A percentile compares a stretch with the other conserved stretches of the same genome.
Conservation (phyloP, 371 early-diverging fungal genomes). For the Apophysomyces ossiformis region DNA sequence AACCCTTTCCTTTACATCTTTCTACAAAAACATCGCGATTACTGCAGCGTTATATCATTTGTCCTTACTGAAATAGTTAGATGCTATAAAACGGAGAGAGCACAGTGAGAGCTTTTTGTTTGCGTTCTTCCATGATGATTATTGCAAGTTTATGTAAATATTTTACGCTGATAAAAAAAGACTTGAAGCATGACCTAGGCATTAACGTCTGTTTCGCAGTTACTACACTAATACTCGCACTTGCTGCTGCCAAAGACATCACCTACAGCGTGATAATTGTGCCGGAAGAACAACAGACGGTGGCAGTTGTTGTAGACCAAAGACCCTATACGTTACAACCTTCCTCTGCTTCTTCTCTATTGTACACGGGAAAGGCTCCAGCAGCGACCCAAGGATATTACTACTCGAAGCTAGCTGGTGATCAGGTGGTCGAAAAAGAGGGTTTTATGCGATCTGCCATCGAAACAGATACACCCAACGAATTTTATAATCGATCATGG, state of each 20-base stretch:
- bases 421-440: conserved; percentile 11
- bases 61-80: no score
- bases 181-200: no score
- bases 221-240: no score
- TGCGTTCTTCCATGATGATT: no score
- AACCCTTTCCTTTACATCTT: no score
- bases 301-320: conserved; percentile 26
- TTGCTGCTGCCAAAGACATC: background rate
- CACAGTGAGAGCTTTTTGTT: no score
- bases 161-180: no score
- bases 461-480: conserved; percentile 19
- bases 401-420: conserved; percentile 8
- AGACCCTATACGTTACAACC: conserved; percentile 16
- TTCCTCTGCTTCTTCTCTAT: background rate
- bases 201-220: no score
- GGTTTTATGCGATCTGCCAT: conserved; percentile 17
- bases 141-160: no score
- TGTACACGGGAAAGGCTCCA: conserved; percentile 26
- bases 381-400: conserved; percentile 15
- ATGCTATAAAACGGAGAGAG: no score
- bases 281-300: background rate
- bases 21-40: no score
- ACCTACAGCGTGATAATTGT: conserved; percentile 23
- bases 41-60: no score
- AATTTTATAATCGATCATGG: conserved; percentile 25